Conservation (phyloP, 306 rosid species). For the Arachis hypogaea region DNA sequence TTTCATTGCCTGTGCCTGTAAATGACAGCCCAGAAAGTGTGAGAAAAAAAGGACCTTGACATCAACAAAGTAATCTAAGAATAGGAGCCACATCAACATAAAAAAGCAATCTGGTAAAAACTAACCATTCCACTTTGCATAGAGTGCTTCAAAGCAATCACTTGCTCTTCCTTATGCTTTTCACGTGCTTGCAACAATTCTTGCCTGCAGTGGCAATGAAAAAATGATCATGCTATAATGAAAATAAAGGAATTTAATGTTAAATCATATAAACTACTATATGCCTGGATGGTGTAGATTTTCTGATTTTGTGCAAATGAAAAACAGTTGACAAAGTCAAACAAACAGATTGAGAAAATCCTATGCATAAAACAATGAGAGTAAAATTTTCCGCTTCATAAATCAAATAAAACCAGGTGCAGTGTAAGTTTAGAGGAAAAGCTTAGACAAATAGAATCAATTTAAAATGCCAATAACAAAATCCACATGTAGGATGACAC, state of each 20-base stretch:
- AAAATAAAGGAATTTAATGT: slow-evolving; percentile 24
- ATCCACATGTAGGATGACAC: slow-evolving; percentile 25
- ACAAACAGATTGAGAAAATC: background rate
- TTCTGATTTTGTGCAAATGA: slow-evolving; percentile 19
- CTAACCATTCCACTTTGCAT: slow-evolving; percentile 98
- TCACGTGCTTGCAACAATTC: slow-evolving; percentile 79
- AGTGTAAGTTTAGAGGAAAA: background rate
- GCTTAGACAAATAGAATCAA: background rate
- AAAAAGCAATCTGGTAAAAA: slow-evolving; percentile 30
- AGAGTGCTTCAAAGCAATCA: slow-evolving; percentile 65
- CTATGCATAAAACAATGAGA: background rate
- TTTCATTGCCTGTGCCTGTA: slow-evolving; percentile 99
- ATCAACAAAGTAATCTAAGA: background rate
- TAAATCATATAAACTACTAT: background rate
- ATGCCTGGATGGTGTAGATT: background rate
- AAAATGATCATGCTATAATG: background rate
- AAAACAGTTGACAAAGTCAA: slow-evolving; percentile 5
- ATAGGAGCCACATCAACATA: slow-evolving; percentile 8
- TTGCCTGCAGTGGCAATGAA: slow-evolving; percentile 55
- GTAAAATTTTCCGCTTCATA: slow-evolving; percentile 9
- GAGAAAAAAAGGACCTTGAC: background rate
- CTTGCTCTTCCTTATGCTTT: slow-evolving; percentile 88
- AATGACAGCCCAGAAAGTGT: slow-evolving; percentile 23
- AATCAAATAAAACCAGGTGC: slow-evolving; percentile 20
- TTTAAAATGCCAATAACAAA: slow-evolving; percentile 22